Base-by-base conservation (phyloP, 768 basidiomycete genomes). In the Gymnopilus dilepis region DNA sequence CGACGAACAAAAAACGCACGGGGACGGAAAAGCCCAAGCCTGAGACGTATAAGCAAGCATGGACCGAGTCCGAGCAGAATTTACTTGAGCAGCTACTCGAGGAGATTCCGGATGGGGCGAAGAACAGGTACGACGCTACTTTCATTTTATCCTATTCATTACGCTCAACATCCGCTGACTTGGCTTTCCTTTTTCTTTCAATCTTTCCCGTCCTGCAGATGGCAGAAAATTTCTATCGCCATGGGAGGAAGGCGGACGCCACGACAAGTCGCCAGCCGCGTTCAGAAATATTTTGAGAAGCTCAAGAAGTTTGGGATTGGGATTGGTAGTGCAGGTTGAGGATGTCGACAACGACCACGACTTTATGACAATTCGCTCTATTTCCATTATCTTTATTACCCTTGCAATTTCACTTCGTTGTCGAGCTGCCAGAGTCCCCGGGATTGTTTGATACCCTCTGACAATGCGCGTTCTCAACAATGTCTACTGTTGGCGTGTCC, bases 261-360 rank as follows among this genome's bases (percentile, higher is more conserved):
- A 4, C 77, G 91, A 62, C 92, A 94, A 77, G 92, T 94, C n/a
- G 91, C 91, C 37, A 92, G 90, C 76, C 84, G 91, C 17, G 92
- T 94, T 56, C 92, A 94, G 67, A 94, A 94, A 74, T 94, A 93
- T 73, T 89, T 92, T 72, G 90, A 90, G 71, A 94, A 93, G 78
- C 72, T 94, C 72, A 91, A 88, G 75, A 83, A 84, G 64, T 92
- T 87, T 72, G 91, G 91, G 17, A 42, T 59, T 26, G 40, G 40
- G 6, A 48, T 52, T 17, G 52, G 37, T 22, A 37, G 34, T 1
- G 52, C 15, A 8, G 33, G 34, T 22, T 5, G 33, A 38, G 17
- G 34, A 28, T 54, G 38, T 40, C 3, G 15, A 15, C n/a, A 15
- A 9, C 2, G 34, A 34, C 33, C 7, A 37, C 34, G 9, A 37